Conservation (phyloP, 371 early-diverging fungal species). For the Mucor ambiguus region DNA sequence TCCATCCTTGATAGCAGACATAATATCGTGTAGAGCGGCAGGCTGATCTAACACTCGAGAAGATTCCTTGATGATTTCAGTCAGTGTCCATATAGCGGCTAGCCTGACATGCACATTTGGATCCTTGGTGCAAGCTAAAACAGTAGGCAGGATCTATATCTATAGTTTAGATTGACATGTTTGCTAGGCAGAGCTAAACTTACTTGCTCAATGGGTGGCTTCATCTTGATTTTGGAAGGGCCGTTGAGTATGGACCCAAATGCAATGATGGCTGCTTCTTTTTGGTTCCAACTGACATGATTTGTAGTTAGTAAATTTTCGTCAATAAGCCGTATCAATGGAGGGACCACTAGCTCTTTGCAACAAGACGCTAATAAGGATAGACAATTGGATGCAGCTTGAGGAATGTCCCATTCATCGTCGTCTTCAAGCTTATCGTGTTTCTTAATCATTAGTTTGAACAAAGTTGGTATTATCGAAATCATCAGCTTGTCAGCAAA, state of each 20-base stretch:
- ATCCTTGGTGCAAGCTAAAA: neutral
- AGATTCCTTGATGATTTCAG: neutral
- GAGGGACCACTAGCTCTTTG: neutral
- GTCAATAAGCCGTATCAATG: neutral
- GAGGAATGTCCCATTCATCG: neutral
- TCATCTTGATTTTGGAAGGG: constrained; percentile 4
- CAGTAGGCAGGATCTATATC: neutral
- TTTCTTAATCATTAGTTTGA: neutral
- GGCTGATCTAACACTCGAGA: neutral
- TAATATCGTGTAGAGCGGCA: neutral
- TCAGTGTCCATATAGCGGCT: constrained; percentile 5
- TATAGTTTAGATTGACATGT: neutral
- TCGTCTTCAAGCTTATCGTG: neutral
- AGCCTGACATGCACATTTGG: neutral
- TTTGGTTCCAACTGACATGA: neutral
- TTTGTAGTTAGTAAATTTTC: neutral
- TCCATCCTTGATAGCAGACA: neutral
- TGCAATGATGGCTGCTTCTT: constrained; percentile 7
- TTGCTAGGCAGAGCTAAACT: neutral
- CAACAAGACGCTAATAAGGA: neutral
- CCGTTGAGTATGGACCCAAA: constrained; percentile 11
- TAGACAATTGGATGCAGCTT: neutral
- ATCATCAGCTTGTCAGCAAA: neutral
- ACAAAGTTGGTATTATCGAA: neutral
- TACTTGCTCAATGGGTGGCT: neutral